Conservation (phyloP, 345 rosid genomes). For the Populus simonii region DNA sequence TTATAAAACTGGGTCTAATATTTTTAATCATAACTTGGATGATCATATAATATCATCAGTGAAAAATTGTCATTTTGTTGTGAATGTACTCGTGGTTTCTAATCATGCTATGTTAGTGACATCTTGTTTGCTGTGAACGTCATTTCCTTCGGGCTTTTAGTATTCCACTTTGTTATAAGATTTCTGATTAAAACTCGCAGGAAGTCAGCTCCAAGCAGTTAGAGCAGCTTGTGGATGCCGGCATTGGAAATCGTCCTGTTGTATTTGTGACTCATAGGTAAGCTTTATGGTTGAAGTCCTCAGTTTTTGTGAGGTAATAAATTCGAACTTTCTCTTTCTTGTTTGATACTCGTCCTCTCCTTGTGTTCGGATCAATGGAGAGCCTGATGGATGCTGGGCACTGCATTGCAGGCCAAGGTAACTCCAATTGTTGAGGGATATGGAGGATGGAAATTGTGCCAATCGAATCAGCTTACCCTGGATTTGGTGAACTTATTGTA, state of each 20-base stretch:
- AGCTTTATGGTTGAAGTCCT: slow-evolving; percentile 58
- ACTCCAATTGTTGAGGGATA: slow-evolving; percentile 97
- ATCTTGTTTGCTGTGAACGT: neutral
- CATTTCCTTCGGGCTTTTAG: neutral
- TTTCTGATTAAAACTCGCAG: slow-evolving; percentile 38
- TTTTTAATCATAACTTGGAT: neutral
- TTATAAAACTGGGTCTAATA: neutral
- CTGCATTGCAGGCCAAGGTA: slow-evolving; percentile 74
- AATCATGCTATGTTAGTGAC: neutral
- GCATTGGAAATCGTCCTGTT: slow-evolving; percentile 92
- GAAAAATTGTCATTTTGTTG: too few species aligned
- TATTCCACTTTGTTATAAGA: neutral
- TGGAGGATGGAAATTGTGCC: slow-evolving; percentile 95
- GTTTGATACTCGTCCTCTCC: neutral
- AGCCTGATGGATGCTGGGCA: neutral
- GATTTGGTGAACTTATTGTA: slow-evolving; percentile 94
- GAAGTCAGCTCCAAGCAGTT: slow-evolving; percentile 86
- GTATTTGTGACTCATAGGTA: slow-evolving; percentile 98
- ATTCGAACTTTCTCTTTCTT: neutral
- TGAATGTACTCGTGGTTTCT: neutral
- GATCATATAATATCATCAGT: neutral
- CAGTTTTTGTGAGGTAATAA: slow-evolving; percentile 89
- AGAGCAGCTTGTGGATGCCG: slow-evolving; percentile 77
- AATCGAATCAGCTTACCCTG: slow-evolving; percentile 95
- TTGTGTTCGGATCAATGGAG: neutral